phyloP scores from a whole-genome alignment of 176 grass and related monocot species.

The Stipa capillata region DNA sequence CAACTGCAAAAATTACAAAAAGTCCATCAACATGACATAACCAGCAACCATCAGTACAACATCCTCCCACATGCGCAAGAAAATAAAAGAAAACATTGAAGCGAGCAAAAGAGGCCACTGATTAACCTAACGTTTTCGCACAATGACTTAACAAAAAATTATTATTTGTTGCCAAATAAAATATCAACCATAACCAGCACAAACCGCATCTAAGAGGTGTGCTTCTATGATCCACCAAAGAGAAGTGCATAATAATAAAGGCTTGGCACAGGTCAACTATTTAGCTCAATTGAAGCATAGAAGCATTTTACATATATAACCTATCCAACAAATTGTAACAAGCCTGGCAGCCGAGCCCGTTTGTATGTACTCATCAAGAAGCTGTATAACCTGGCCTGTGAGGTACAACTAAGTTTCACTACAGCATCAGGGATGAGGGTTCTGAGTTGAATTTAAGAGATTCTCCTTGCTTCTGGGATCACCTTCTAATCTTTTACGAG shows the following conservation, averaged over 20 bases:
- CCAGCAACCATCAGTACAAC: background rate
- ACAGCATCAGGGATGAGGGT: background rate
- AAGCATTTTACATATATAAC: background rate
- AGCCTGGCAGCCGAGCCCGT: background rate
- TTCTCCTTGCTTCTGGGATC: background rate
- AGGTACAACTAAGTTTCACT: background rate
- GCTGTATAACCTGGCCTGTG: background rate
- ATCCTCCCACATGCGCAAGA: background rate
- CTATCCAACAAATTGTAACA: background rate
- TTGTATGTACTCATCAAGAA: background rate
- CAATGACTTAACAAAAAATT: background rate
- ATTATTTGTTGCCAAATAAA: background rate
- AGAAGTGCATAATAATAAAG: background rate
- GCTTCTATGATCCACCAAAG: background rate
- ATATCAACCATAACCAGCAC: background rate
- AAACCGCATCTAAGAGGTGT: background rate
- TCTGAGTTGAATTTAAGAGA: background rate
- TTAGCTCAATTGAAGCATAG: background rate
- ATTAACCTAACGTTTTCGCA: background rate
- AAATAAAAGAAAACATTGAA: background rate
- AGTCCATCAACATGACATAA: background rate
- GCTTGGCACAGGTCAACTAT: background rate
- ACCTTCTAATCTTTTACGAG: conserved; percentile 1
- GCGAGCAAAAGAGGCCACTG: conserved; percentile 8
- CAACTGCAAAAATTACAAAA: conserved; percentile 39